Conservation (phyloP, 2,329 filamentous ascomycete genomes). For the Aspergillus amoenus region DNA sequence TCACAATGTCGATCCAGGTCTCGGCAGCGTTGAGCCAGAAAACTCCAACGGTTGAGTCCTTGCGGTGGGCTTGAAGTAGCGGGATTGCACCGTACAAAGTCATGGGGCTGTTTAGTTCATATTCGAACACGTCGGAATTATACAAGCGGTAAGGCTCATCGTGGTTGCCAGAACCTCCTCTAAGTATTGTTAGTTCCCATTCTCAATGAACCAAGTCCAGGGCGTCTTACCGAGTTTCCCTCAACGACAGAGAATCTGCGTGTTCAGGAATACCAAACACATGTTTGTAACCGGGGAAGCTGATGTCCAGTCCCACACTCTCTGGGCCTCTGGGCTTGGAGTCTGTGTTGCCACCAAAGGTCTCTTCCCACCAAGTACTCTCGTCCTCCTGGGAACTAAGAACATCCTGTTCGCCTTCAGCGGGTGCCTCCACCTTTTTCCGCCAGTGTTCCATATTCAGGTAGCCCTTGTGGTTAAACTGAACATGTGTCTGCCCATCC, state of each 20-base stretch:
- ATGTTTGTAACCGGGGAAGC: slow-evolving; percentile 86
- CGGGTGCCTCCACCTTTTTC: slow-evolving; percentile 70
- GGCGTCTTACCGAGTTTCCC: slow-evolving; percentile 68
- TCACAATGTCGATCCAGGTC: slow-evolving; percentile 95
- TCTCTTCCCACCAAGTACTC: slow-evolving; percentile 97
- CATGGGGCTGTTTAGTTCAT: slow-evolving; percentile 96
- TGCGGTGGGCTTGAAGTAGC: slow-evolving; percentile 95
- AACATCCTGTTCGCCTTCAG: slow-evolving; percentile 50
- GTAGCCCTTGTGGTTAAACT: slow-evolving; percentile 84
- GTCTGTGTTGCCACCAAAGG: slow-evolving; percentile 92
- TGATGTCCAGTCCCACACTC: slow-evolving; percentile 85
- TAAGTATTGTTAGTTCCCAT: slow-evolving; percentile 28
- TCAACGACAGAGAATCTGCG: slow-evolving; percentile 81
- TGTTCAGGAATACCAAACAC: slow-evolving; percentile 96
- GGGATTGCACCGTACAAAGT: slow-evolving; percentile 96
- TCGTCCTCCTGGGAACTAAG: slow-evolving; percentile 53
- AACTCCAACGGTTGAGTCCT: slow-evolving; percentile 88
- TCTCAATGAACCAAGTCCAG: neutral
- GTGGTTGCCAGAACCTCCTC: slow-evolving; percentile 79
- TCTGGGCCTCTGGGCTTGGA: slow-evolving; percentile 93
- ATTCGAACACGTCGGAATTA: slow-evolving; percentile 97
- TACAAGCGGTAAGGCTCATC: slow-evolving; percentile 90
- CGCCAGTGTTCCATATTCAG: slow-evolving; percentile 97
- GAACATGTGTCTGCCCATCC: slow-evolving; percentile 77
- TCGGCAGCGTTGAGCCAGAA: slow-evolving; percentile 98